Base-by-base conservation (phyloP, 768 basidiomycete genomes). In the Leccinum rimulosum region DNA sequence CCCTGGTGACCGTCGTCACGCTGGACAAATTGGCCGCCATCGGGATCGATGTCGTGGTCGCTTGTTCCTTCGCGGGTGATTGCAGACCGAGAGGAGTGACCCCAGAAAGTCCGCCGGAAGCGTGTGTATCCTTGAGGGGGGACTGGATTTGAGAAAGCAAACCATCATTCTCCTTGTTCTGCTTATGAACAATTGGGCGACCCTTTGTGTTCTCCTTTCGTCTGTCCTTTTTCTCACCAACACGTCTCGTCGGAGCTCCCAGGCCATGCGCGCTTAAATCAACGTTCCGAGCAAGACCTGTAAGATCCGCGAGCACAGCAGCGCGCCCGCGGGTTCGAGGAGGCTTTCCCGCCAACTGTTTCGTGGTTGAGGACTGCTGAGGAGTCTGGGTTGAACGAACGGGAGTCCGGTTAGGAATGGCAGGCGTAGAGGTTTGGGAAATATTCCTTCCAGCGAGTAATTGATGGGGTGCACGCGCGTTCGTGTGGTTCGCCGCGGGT, bases 271-370 rank as follows among this genome's bases (percentile, higher is more conserved):
- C 74, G 14, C 64, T 58, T 0, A 71, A 52, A 51, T 72, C 72
- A 52, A 71, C 70, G 30, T 75, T 74, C 49, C 68, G 70, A 58
- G 70, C 66, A 22, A 75, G 65, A 6, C 72, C 71, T 6, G 78
- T 80, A 28, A 80, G 63, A 55, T 82, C 79, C 10, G 67, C 72
- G 9, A 82, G 67, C 25, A 73, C 75, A 17, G 73, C 72, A 19
- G 56, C 69, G 11, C 66, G 71, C 17, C 68, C 62, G 50, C 72
- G 72, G 0, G 52, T 27, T 10, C 71, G 63, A 22, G 73, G 55
- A 5, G 71, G 73, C 38, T 59, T 74, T 27, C 71, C 73, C 2
- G 70, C 67, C 22, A 72, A 30, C 43, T 69, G 69, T 52, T 68
- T 68, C 38, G 63, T 56, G 14, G 15, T 48, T 1, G 58, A 53